Evolutionary conservation across 345 rosid species (phyloP).

Genomic region (Gossypium arboreum): DNA sequence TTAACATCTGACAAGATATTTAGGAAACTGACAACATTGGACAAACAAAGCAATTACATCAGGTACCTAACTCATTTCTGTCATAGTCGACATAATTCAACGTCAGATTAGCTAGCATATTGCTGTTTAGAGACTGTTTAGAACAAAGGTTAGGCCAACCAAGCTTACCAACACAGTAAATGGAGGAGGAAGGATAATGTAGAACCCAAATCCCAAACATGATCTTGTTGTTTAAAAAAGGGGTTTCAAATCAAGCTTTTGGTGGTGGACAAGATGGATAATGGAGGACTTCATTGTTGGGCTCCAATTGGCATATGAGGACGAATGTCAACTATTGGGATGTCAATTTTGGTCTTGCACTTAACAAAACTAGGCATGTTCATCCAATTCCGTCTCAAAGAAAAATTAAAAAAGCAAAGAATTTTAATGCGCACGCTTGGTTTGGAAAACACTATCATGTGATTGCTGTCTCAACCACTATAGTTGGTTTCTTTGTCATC

Average conservation of each 20-base stretch:
- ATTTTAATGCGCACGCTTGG: neutral
- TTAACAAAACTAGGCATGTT: constrained; percentile 2
- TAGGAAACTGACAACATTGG: neutral
- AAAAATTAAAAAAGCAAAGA: neutral
- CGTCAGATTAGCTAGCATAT: constrained; percentile 14
- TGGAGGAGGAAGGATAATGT: neutral
- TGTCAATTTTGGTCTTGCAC: constrained; percentile 9
- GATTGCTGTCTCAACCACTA: neutral
- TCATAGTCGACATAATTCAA: neutral
- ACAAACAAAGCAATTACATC: constrained; percentile 1
- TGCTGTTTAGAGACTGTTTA: neutral
- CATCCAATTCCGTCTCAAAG: neutral
- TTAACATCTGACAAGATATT: neutral
- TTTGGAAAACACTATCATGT: neutral
- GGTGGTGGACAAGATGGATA: neutral
- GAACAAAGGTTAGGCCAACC: neutral
- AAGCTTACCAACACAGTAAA: neutral
- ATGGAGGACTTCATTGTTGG: neutral
- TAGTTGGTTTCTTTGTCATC: neutral
- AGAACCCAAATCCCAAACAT: neutral
- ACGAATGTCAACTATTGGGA: neutral
- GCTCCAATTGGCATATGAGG: constrained; percentile 14
- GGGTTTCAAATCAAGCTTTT: constrained; percentile 1
- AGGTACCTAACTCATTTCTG: neutral
- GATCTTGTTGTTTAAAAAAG: neutral